A percentile compares a stretch with the other conserved stretches of the same genome.
Evolutionary conservation across 495 filamentous ascomycete species (phyloP).

Genomic region (Lasiosphaeriaceae sp.): DNA sequence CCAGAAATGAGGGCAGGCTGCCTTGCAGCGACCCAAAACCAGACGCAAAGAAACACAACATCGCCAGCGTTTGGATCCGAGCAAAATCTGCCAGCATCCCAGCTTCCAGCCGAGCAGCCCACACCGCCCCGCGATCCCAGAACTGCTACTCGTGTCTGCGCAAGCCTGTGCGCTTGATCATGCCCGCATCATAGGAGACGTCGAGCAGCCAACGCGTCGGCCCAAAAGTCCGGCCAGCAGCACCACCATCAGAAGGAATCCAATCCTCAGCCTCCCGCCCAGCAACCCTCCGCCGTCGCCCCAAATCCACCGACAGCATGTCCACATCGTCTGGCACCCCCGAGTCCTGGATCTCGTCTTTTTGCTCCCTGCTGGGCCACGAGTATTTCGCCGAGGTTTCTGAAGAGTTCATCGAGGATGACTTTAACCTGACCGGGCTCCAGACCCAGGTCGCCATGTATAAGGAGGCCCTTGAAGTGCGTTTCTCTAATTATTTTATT

Average conservation of each 20-base stretch:
- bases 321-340: slow-evolving; percentile 77
- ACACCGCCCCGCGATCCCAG: not conserved
- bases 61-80: not conserved
- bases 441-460: slow-evolving; percentile 97
- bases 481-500: not conserved
- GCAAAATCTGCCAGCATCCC: not conserved
- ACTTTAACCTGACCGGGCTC: slow-evolving; percentile 96
- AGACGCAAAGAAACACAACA: slow-evolving; percentile 4
- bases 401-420: slow-evolving; percentile 99
- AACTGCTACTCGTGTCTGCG: not conserved
- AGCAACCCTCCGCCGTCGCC: slow-evolving; percentile 3
- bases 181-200: slow-evolving; percentile 22
- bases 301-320: slow-evolving; percentile 28
- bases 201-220: slow-evolving; percentile 20
- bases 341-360: slow-evolving; percentile 96
- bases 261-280: not conserved
- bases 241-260: not conserved
- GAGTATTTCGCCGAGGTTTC: slow-evolving; percentile 99
- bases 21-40: slow-evolving; percentile 18
- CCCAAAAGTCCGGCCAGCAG: slow-evolving; percentile 2
- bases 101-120: not conserved
- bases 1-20: slow-evolving; percentile 23
- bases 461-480: slow-evolving; percentile 76
- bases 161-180: slow-evolving; percentile 18
- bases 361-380: slow-evolving; percentile 90